These are phyloP conservation scores for Thecaphora thlaspeos DNA, from an alignment of 1,284 basidiomycete genomes.

Conservation along the genomic window DNA sequence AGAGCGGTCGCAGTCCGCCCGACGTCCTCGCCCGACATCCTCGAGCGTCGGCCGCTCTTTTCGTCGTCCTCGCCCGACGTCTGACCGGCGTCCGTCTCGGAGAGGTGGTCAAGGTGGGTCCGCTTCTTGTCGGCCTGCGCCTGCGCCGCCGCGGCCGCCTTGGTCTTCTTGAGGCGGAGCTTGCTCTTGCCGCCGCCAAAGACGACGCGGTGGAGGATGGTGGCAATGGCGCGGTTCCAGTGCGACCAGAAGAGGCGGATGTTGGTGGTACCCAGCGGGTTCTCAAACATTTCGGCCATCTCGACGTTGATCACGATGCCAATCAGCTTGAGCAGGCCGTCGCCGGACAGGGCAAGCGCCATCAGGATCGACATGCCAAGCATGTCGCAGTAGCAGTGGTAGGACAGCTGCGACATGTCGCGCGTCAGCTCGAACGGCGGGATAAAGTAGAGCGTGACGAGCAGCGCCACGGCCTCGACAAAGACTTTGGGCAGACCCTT, in stretches of 20 bases:
- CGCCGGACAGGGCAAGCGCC: slow-evolving; percentile 48
- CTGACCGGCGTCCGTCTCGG: slow-evolving; percentile 47
- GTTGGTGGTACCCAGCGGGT: slow-evolving; percentile 52
- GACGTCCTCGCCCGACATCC: slow-evolving; percentile 7
- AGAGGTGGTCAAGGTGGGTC: slow-evolving; percentile 44
- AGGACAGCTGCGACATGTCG: slow-evolving; percentile 45
- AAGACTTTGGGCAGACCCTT: slow-evolving; percentile 44
- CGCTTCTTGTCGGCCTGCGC: slow-evolving; percentile 5
- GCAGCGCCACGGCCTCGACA: slow-evolving; percentile 33
- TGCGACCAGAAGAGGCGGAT: slow-evolving; percentile 56
- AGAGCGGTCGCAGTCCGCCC: slow-evolving; percentile 30
- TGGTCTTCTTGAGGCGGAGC: slow-evolving; percentile 17
- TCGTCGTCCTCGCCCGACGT: slow-evolving; percentile 43
- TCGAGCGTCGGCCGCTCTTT: slow-evolving; percentile 9
- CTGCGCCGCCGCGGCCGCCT: slow-evolving; percentile 4
- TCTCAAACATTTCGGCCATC: slow-evolving; percentile 56
- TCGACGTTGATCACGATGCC: slow-evolving; percentile 51
- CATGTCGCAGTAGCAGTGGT: slow-evolving; percentile 45
- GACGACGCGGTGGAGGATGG: slow-evolving; percentile 55
- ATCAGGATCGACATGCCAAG: slow-evolving; percentile 47
- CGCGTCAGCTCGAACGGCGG: slow-evolving; percentile 43
- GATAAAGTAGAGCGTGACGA: slow-evolving; percentile 45
- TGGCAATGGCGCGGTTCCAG: slow-evolving; percentile 57
- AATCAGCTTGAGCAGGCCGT: slow-evolving; percentile 44
- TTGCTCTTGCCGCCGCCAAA: slow-evolving; percentile 48